These are phyloP conservation scores for Talaromyces verruculosus DNA, from an alignment of 2,329 filamentous ascomycete species.

Conservation along the genomic window DNA sequence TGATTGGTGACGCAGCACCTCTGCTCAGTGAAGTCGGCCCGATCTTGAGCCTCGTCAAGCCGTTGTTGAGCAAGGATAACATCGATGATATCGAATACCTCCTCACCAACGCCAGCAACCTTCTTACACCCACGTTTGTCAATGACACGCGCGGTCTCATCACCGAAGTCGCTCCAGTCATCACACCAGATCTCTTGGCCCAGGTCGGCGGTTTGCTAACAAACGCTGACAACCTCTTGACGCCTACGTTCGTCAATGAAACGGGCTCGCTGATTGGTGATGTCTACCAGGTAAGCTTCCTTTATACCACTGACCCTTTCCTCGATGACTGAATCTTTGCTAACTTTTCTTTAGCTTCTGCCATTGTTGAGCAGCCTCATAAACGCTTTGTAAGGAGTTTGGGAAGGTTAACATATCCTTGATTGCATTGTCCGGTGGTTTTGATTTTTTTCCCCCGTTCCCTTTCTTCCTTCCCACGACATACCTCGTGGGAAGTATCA, in stretches of 20 bases:
- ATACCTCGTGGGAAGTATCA: constrained; percentile 3
- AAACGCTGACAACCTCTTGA: constrained; percentile 35
- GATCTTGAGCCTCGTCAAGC: constrained; percentile 12
- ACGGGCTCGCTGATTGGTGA: constrained; percentile 27
- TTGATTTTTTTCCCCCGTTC: background rate
- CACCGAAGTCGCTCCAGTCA: constrained; percentile 26
- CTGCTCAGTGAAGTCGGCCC: constrained; percentile 9
- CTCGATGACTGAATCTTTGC: background rate
- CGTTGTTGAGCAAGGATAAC: constrained; percentile 17
- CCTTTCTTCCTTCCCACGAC: background rate
- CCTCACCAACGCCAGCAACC: constrained; percentile 25
- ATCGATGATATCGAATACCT: constrained; percentile 20
- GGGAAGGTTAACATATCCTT: constrained; percentile 26
- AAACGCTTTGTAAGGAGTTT: constrained; percentile 28
- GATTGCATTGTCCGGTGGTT: constrained; percentile 23
- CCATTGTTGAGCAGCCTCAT: constrained; percentile 33
- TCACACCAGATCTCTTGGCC: constrained; percentile 30
- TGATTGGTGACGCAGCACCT: constrained; percentile 24
- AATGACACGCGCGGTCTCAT: constrained; percentile 28
- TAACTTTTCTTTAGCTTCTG: constrained; percentile 30
- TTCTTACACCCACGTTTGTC: constrained; percentile 30
- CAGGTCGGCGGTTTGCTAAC: constrained; percentile 27
- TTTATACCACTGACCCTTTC: background rate
- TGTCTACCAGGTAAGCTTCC: constrained; percentile 30
- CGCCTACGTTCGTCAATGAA: constrained; percentile 34